Base-by-base conservation (phyloP, 2,329 filamentous ascomycete species). In the Tolypocladium endophyticum region DNA sequence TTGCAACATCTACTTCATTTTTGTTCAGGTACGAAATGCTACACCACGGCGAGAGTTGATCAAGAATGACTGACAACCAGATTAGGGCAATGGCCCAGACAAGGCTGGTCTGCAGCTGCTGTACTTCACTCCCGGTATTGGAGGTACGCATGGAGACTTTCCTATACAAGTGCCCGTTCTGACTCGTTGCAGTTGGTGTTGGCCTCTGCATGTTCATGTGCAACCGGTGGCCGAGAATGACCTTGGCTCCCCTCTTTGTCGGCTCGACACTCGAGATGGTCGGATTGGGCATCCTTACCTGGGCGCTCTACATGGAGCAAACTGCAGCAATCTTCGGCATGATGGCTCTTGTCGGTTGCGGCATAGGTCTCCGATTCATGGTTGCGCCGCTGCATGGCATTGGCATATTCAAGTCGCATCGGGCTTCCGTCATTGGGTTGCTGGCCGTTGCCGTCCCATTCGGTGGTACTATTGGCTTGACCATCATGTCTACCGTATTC, bases 401-500 rank as follows among this genome's bases (percentile, higher is more conserved):
- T 0, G 87, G 82, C 0, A 80, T 85, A 61, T 87, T 86, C 70
- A 83, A 81, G 0, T 70, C 77, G 4, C 72, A 79, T 35, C 81
- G 87, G 16, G 79, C 86, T 0, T 75, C 80, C 0, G 81, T 87
- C 4, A 79, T 86, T 59, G 83, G 81, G 0, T 68, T 89, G 12
- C 78, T 87, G 69, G 76, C 79, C 0, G 82, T 89, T 58, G 78
- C 84, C 2, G 61, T 82, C 20, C 83, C 84, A 0, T 81, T 89
- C 30, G 86, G 87, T 4, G 86, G 87, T 16, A 87, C 85, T 0
- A 70, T 89, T 3, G 81, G 81, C 0, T 75, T 88, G 54, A 87
- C 86, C 0, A 78, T 89, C 65, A 88, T 89, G 86, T 80, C 84
- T 18, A 79, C 81, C 11, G 85, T 89, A 1, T 88, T 88, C 70